Percentiles rank a stretch among this genome's conserved stretches.
Conservation (phyloP, 2,329 filamentous ascomycete species). For the Ceratocystis albifundus region DNA sequence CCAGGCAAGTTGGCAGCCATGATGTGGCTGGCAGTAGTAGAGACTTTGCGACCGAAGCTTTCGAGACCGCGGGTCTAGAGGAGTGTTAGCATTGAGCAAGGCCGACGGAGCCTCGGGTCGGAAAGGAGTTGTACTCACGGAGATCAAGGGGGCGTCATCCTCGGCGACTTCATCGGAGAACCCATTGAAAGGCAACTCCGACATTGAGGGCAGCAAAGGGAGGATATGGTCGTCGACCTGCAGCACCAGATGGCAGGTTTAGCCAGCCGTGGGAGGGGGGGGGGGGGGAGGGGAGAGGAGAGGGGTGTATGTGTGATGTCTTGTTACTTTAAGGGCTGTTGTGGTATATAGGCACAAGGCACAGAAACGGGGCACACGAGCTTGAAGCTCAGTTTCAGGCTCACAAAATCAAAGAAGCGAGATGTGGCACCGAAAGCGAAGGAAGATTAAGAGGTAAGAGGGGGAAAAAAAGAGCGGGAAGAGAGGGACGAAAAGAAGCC, state of each 20-base stretch:
- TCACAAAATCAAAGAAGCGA: neutral
- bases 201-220: conserved; percentile 20
- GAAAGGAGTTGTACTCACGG: conserved; percentile 18
- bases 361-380: too few relatives aligned
- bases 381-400: neutral
- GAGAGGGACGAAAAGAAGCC: neutral
- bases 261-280: neutral
- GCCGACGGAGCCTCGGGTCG: neutral
- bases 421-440: neutral
- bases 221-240: conserved; percentile 1
- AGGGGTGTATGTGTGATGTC: neutral
- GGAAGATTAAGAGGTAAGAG: neutral
- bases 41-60: conserved; percentile 88
- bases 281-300: too few relatives aligned
- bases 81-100: neutral
- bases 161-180: conserved; percentile 22
- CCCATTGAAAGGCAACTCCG: conserved; percentile 24
- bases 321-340: neutral
- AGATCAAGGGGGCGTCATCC: conserved; percentile 24
- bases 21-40: conserved; percentile 80
- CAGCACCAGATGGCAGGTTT: neutral
- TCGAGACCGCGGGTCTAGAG: conserved; percentile 72
- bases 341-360: neutral
- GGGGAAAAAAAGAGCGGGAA: neutral
- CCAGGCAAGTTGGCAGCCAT: conserved; percentile 49